Evolutionary conservation across 1,139 yeast species (phyloP).

Genomic region (Hyphopichia khmerensis): DNA sequence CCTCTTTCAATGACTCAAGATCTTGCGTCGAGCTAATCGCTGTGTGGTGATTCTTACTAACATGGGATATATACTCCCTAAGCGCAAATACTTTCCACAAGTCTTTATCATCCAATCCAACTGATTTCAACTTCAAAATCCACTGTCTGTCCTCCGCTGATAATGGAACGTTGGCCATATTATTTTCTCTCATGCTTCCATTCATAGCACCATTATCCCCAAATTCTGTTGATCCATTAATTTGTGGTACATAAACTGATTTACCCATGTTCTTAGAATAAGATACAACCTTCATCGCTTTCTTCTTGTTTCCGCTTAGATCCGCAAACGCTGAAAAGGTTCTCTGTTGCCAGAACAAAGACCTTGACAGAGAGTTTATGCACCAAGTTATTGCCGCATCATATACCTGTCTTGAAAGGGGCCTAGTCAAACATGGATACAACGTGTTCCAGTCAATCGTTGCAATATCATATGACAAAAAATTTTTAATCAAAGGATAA

Average conservation of each 20-base stretch:
- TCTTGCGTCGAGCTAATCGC: conserved; percentile 4
- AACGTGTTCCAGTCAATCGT: conserved; percentile 64
- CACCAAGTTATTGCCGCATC: conserved; percentile 76
- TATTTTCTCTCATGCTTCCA: background rate
- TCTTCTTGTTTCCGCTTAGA: conserved; percentile 6
- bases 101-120: conserved; percentile 71
- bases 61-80: conserved; percentile 65
- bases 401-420: conserved; percentile 66
- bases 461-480: conserved; percentile 71
- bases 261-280: conserved; percentile 38
- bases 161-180: conserved; percentile 20
- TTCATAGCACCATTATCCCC: background rate
- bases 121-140: conserved; percentile 63
- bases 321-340: conserved; percentile 12
- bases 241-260: conserved; percentile 35
- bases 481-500: conserved; percentile 79
- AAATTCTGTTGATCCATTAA: conserved; percentile 2
- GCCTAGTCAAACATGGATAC: conserved; percentile 62
- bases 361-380: conserved; percentile 53
- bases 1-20: conserved; percentile 10
- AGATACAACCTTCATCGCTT: conserved; percentile 15
- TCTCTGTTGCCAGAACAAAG: conserved; percentile 67
- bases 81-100: conserved; percentile 79
- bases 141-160: conserved; percentile 74
- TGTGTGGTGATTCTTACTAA: conserved; percentile 34